A percentile compares a stretch with the other conserved stretches of the same genome.
Evolutionary conservation across 306 rosid genomes (phyloP).

Genomic region (Citrullus colocynthis): DNA sequence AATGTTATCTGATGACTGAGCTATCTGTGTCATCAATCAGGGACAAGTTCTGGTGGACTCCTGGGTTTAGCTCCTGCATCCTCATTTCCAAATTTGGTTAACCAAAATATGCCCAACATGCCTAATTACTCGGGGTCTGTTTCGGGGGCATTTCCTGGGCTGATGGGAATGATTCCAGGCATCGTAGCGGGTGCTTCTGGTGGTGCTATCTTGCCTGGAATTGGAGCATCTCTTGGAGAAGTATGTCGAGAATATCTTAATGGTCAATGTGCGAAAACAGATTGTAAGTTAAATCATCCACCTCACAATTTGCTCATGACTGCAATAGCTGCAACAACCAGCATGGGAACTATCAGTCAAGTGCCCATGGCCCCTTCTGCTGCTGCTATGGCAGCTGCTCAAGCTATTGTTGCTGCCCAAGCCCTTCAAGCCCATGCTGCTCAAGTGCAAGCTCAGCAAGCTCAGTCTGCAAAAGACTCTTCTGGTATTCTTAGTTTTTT

Average conservation of each 20-base stretch:
- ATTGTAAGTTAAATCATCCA: conserved; percentile 90
- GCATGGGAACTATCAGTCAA: conserved; percentile 86
- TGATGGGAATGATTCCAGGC: conserved; percentile 97
- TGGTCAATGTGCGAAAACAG: conserved; percentile 86
- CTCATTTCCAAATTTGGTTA: conserved; percentile 64
- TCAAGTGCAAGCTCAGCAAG: conserved; percentile 64
- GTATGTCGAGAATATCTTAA: conserved; percentile 90
- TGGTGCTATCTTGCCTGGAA: conserved; percentile 93
- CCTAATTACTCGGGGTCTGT: conserved; percentile 95
- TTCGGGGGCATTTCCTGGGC: conserved; percentile 94
- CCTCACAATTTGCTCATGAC: conserved; percentile 95
- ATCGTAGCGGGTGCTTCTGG: conserved; percentile 85
- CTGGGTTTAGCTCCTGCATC: conserved; percentile 79
- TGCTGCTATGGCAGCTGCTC: conserved; percentile 99
- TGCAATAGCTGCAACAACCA: conserved; percentile 89
- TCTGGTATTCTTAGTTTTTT: conserved; percentile 37
- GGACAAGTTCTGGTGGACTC: conserved; percentile 60
- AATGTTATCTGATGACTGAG: background rate
- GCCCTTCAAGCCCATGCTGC: conserved; percentile 99
- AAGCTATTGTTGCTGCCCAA: conserved; percentile 99
- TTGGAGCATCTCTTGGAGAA: conserved; percentile 92
- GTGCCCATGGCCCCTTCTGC: conserved; percentile 99
- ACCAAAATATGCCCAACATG: conserved; percentile 99
- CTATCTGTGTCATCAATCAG: conserved; percentile 27
- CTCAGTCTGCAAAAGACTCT: conserved; percentile 69